Base-by-base conservation (phyloP, 352 stramenopile genomes). In the Globisporangium apiculatum region DNA sequence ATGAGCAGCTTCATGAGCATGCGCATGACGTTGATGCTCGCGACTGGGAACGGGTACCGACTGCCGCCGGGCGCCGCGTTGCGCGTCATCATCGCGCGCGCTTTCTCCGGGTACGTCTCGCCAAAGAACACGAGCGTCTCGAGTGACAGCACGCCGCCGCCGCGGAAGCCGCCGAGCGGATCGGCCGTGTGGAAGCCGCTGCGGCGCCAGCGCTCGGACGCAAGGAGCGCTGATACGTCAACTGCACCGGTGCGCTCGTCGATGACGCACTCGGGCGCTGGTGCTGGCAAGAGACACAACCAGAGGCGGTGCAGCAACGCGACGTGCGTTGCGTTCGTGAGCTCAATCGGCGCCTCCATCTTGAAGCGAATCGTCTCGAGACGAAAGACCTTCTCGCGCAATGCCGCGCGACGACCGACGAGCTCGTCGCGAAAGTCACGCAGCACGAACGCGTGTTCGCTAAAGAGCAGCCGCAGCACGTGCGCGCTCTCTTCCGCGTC, bases 1-100 rank as follows among this genome's bases (percentile, higher is more conserved):
- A 94, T 91, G 53, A 91, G 57, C 35, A 94, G 65, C 66, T 81
- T 87, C 62, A 91, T 69, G 68, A 91, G 71, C 84, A 94, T 91
- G 14, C 84, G 79, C 75, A 92, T 70, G n/a, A 94, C 82, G 59
- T 94, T 94, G 65, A 94, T 89, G 48, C 73, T 79, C 6, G 84
- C 84, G 38, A 94, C 84, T 15, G 84, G 84, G 63, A 92, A 91
- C 53, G 82, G 82, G 52, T 91, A 94, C 11, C 84, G 77, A 40
- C 85, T 90, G 17, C 84, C 84, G 15, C 84, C 84, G 1, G 84
- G 66, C 14, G 78, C 55, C 5, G 79, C 79, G 65, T 91, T 91
- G 57, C 78, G 77, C 51, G 63, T 48, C 81, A 94, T 91, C 82
- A 94, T 91, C n/a, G 65, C 60, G 15, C 60, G 53, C 3, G 79